Evolutionary conservation across 176 grass and related monocot genomes (phyloP).

Genomic region (Carex pumila): DNA sequence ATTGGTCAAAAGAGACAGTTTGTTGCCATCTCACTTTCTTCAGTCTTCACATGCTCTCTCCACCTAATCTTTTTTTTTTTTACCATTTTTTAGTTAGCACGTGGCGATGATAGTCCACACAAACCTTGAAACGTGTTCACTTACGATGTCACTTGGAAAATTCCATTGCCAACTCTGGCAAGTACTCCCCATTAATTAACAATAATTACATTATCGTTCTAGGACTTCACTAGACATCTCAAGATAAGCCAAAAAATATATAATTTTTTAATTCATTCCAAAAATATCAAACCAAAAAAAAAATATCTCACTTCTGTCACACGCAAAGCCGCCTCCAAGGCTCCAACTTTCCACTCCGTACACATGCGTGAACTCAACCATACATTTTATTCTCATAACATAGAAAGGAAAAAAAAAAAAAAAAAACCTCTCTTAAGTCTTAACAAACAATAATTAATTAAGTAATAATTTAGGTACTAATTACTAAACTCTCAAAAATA

Average conservation of each 20-base stretch:
- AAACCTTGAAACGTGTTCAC: conserved; percentile 1
- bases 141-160: background rate
- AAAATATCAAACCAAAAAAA: conserved; percentile 1
- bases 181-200: conserved; percentile 9
- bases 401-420: background rate
- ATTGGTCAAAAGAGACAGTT: background rate
- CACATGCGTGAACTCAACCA: background rate
- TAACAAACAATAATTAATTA: background rate
- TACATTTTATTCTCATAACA: conserved; percentile 2
- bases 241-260: conserved; percentile 10
- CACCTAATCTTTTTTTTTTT: background rate
- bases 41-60: background rate
- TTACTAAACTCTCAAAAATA: background rate
- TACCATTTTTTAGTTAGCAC: background rate
- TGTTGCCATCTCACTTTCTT: background rate
- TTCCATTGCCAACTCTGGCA: conserved; percentile 5
- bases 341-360: background rate
- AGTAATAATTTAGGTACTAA: background rate
- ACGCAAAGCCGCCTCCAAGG: conserved; percentile 7
- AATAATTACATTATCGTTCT: background rate
- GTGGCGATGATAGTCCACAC: background rate
- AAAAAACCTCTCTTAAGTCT: conserved; percentile 11
- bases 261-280: background rate
- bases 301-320: conserved; percentile 18
- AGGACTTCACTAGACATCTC: background rate